A percentile compares a stretch with the other conserved stretches of the same genome.
Evolutionary conservation across 2,329 filamentous ascomycete genomes (phyloP).

Genomic region (Colletotrichum tofieldiae): DNA sequence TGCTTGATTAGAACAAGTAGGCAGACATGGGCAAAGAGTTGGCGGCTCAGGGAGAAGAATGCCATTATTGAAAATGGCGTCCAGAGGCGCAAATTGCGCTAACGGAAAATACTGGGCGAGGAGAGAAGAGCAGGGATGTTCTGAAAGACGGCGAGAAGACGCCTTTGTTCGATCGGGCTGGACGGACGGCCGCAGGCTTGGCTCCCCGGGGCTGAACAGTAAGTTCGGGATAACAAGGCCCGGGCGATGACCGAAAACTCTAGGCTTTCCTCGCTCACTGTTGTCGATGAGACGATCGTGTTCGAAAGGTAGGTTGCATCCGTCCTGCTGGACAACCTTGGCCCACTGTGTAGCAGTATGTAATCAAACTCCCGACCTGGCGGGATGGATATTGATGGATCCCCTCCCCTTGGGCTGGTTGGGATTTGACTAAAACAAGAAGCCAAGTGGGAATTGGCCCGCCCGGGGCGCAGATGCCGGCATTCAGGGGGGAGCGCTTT

Average conservation of each 20-base stretch:
- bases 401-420: constrained; percentile 10
- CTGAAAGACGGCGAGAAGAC: neutral
- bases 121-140: constrained; percentile 2
- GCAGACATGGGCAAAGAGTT: constrained; percentile 3
- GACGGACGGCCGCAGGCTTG: constrained; percentile 24
- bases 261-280: neutral
- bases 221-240: constrained; percentile 14
- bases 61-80: constrained; percentile 33
- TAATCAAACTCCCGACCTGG: constrained; percentile 38
- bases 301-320: constrained; percentile 16
- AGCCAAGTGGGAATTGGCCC: constrained; percentile 39
- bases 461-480: constrained; percentile 40
- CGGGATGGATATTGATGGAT: constrained; percentile 21
- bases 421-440: constrained; percentile 28
- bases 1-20: constrained; percentile 17
- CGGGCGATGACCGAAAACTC: constrained; percentile 26
- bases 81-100: constrained; percentile 29
- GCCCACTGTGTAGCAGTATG: constrained; percentile 22
- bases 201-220: constrained; percentile 14
- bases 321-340: neutral
- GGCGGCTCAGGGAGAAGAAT: constrained; percentile 12
- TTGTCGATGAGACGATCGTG: constrained; percentile 11
- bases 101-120: constrained; percentile 1
- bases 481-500: constrained; percentile 30
- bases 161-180: neutral